phyloP scores from a whole-genome alignment of 2,329 filamentous ascomycete species.

The Basipetospora chlamydospora region DNA sequence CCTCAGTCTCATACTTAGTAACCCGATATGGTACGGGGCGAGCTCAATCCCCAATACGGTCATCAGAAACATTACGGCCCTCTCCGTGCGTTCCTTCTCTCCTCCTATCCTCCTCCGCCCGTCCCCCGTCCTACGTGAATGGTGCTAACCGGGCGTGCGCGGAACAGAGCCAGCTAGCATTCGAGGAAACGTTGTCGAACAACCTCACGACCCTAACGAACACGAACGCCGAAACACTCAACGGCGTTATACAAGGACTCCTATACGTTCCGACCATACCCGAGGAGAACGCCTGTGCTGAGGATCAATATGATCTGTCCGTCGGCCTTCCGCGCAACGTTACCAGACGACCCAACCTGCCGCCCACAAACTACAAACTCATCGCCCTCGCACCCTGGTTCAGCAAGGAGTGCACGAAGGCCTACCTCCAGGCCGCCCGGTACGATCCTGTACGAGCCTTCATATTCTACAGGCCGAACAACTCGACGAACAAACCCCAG shows the following conservation, averaged over 20 bases:
- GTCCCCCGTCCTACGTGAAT: background rate
- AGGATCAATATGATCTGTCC: conserved; percentile 34
- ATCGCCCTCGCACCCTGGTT: conserved; percentile 84
- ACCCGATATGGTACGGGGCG: conserved; percentile 37
- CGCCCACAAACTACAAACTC: conserved; percentile 52
- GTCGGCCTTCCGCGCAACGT: conserved; percentile 57
- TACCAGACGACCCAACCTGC: conserved; percentile 57
- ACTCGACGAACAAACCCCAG: conserved; percentile 47
- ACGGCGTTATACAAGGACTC: conserved; percentile 57
- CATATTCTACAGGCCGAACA: conserved; percentile 47
- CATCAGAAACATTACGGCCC: conserved; percentile 40
- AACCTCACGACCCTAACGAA: conserved; percentile 67
- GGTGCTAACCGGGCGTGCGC: background rate
- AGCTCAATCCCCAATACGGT: conserved; percentile 36
- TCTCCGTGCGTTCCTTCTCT: conserved; percentile 29
- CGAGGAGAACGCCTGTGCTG: conserved; percentile 43
- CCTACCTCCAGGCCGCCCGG: conserved; percentile 52
- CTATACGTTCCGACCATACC: conserved; percentile 69
- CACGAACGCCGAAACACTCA: conserved; percentile 43
- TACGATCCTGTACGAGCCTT: conserved; percentile 46
- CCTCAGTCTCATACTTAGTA: conserved; percentile 42
- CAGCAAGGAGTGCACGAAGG: conserved; percentile 53
- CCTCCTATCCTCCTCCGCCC: conserved; percentile 1
- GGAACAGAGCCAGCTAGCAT: conserved; percentile 29
- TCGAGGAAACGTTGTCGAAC: conserved; percentile 31